Conservation (phyloP, 1,284 basidiomycete species). For the Flammula alnicola region DNA sequence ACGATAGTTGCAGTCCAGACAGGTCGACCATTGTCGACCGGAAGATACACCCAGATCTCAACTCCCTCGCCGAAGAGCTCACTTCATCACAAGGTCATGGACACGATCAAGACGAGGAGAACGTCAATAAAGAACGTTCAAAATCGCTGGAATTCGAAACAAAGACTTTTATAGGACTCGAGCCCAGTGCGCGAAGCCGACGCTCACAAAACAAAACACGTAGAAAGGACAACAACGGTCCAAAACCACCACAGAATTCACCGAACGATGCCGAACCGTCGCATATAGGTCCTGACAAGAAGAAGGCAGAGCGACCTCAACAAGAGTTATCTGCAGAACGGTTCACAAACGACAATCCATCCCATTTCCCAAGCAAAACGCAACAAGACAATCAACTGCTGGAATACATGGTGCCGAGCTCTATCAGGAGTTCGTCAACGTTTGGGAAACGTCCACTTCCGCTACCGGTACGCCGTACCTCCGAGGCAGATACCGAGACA, state of each 20-base stretch:
- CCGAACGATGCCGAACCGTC: conserved; percentile 1
- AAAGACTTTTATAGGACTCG: conserved; percentile 21
- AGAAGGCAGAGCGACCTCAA: conserved; percentile 5
- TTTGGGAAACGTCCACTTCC: conserved; percentile 24
- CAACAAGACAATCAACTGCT: neutral
- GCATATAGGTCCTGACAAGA: conserved; percentile 7
- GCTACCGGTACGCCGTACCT: neutral
- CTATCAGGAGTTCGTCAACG: conserved; percentile 27
- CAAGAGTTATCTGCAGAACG: conserved; percentile 1
- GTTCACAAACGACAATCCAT: neutral
- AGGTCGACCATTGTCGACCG: conserved; percentile 19
- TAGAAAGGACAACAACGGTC: conserved; percentile 11
- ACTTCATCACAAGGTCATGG: conserved; percentile 10
- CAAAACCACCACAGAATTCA: conserved; percentile 8
- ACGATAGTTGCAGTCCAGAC: neutral
- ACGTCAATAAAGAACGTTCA: conserved; percentile 4
- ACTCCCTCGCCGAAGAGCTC: conserved; percentile 32
- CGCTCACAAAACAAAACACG: conserved; percentile 12
- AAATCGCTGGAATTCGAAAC: conserved; percentile 2
- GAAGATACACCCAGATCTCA: conserved; percentile 42
- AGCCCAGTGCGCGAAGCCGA: conserved; percentile 17
- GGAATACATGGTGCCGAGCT: neutral
- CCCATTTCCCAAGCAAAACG: conserved; percentile 1
- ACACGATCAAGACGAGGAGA: conserved; percentile 1
- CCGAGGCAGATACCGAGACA: neutral